Evolutionary conservation across 495 filamentous ascomycete species (phyloP), one percentile per base, ranked within the genome.

Genomic region (Aspergillus conjunctus): DNA sequence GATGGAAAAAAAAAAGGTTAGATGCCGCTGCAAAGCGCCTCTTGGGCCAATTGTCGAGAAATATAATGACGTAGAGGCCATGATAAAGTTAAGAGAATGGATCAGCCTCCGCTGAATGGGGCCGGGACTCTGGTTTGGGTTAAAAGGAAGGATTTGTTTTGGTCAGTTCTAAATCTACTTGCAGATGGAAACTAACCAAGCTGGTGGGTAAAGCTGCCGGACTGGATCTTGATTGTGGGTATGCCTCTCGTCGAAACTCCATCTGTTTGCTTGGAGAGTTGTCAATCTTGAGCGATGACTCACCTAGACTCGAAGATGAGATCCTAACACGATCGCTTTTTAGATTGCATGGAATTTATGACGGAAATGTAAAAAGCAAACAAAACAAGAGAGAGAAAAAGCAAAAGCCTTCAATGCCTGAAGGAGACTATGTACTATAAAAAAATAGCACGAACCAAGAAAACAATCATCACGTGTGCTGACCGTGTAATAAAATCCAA

Each of bases 81-180:
- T 45, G 46, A 58, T 60, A 55, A 48, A 60, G 64, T 54, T 63
- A 34, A 52, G 56, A 18, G 12, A 46, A 50, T 26, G 26, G 57
- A 45, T 62, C 59, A 59, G 59, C 64, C 59, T 62, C 64, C 59
- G 52, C 46, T 58, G 49, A 22, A 31, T 22, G 32, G 22, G 7
- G 43, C 48, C 56, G 32, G 37, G 46, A 33, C 44, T 48, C 44
- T 22, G 44, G 44, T 48, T 48, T 48, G 44, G 17, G 44, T 20
- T 22, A 10, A 48, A 48, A 20, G 44, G 17, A 20, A n/a, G 44
- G 17, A 48, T 48, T 48, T 5, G 20, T 48, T 48, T 5, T 48
- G 44, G 15, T 9, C n/a, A 4, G 44, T 18, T 10, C 9, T 3
- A 17, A 48, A 48, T 10, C 44, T 34, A 45, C 52, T 22, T 54